Conservation (phyloP, 352 stramenopile species). For the Saprolegnia diclina region DNA sequence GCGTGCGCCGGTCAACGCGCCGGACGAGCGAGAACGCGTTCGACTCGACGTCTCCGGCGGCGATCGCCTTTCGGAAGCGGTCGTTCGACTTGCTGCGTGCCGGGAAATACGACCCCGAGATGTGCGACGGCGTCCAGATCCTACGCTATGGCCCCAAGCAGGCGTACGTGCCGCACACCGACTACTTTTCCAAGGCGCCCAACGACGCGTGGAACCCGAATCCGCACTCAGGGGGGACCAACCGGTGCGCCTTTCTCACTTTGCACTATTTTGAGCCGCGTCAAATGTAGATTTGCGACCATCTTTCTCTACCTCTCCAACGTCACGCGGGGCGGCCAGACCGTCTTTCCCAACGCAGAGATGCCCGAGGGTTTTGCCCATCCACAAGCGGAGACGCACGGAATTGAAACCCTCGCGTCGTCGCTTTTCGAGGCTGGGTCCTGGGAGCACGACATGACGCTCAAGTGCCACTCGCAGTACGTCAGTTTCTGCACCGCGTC, state of each 20-base stretch:
- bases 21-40: conserved; percentile 37
- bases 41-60: conserved; percentile 29
- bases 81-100: conserved; percentile 59
- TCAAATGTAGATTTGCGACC: conserved; percentile 23
- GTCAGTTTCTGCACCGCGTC: background rate
- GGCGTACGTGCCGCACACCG: conserved; percentile 75
- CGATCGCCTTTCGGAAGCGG: conserved; percentile 32
- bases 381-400: background rate
- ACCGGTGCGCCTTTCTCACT: conserved; percentile 5
- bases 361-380: conserved; percentile 9
- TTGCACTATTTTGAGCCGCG: background rate
- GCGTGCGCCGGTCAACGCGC: conserved; percentile 27
- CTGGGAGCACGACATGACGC: conserved; percentile 22
- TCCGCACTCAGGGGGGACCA: conserved; percentile 29
- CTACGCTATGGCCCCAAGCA: conserved; percentile 69
- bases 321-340: conserved; percentile 30
- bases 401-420: background rate
- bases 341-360: conserved; percentile 30
- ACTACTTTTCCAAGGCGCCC: conserved; percentile 47
- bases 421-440: conserved; percentile 6
- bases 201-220: conserved; percentile 32
- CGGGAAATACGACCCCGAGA: conserved; percentile 46
- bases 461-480: conserved; percentile 24
- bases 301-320: conserved; percentile 30
- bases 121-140: conserved; percentile 78